Percentiles rank a stretch among this genome's conserved stretches.
Evolutionary conservation across 345 rosid genomes (phyloP).

Genomic region (Aurinia saxatilis): DNA sequence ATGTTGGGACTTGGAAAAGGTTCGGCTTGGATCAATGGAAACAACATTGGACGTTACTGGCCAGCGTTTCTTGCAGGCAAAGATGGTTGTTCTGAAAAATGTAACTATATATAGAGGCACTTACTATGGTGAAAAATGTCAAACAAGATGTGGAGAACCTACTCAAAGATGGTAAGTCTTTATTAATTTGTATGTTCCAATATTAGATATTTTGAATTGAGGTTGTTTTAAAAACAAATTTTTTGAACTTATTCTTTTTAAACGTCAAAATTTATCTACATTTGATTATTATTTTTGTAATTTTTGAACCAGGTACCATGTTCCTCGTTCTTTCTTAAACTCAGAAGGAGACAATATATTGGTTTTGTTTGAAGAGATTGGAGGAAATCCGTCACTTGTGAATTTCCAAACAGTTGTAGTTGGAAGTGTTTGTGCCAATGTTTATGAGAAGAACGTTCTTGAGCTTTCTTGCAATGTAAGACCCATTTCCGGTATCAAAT

Average conservation of each 20-base stretch:
- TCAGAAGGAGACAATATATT: no score
- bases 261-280: not conserved
- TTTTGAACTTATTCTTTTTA: not conserved
- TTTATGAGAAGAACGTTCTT: constrained; percentile 29
- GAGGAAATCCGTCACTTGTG: no score
- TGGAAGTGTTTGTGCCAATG: constrained; percentile 39
- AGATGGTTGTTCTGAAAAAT: constrained; percentile 25
- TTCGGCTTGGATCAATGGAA: constrained; percentile 50
- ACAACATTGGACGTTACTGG: constrained; percentile 53
- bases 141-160: no score
- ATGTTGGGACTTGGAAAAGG: constrained; percentile 62
- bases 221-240: no score
- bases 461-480: constrained; percentile 42
- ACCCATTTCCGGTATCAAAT: constrained; percentile 22
- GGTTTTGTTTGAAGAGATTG: no score
- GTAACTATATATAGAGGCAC: constrained; percentile 42
- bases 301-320: no score
- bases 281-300: not conserved
- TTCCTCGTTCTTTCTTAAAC: no score
- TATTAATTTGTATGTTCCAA: not conserved
- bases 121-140: constrained; percentile 30
- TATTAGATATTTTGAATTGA: no score
- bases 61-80: constrained; percentile 19
- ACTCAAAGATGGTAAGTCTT: no score
- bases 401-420: no score